A percentile compares a stretch with the other conserved stretches of the same genome.
Conservation (phyloP, 2,329 filamentous ascomycete genomes). For the Cercospora zeina region DNA sequence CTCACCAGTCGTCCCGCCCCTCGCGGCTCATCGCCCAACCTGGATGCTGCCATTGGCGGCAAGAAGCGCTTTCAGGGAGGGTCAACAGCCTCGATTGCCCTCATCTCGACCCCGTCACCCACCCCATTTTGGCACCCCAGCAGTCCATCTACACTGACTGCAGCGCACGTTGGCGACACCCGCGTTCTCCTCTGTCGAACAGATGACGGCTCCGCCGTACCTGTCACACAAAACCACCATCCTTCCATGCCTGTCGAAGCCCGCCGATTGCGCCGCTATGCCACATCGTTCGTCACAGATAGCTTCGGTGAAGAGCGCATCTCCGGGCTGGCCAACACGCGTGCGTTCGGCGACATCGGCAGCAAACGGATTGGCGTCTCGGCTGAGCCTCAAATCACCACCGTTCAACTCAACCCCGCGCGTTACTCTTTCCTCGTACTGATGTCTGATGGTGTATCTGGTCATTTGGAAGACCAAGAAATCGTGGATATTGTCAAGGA, state of each 20-base stretch:
- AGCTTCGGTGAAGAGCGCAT: constrained; percentile 98
- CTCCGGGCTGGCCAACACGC: constrained; percentile 86
- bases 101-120: constrained; percentile 89
- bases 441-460: constrained; percentile 84
- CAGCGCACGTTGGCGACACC: constrained; percentile 92
- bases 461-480: constrained; percentile 85
- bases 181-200: constrained; percentile 88
- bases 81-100: constrained; percentile 83
- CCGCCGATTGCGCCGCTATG: constrained; percentile 79
- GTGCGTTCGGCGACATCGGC: constrained; percentile 88
- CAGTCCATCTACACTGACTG: constrained; percentile 77
- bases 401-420: constrained; percentile 75
- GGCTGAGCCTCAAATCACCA: constrained; percentile 85
- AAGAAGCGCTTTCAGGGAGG: constrained; percentile 81
- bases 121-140: constrained; percentile 94
- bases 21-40: constrained; percentile 50
- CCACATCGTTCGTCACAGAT: constrained; percentile 85
- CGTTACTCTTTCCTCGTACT: constrained; percentile 89
- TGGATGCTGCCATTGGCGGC: constrained; percentile 69
- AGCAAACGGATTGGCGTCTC: constrained; percentile 91
- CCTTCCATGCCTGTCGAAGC: constrained; percentile 84
- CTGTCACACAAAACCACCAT: constrained; percentile 88
- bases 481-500: constrained; percentile 96
- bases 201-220: constrained; percentile 72
- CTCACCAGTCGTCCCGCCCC: constrained; percentile 33